Conservation (phyloP, 768 basidiomycete genomes). For the Lyophyllum semitale region DNA sequence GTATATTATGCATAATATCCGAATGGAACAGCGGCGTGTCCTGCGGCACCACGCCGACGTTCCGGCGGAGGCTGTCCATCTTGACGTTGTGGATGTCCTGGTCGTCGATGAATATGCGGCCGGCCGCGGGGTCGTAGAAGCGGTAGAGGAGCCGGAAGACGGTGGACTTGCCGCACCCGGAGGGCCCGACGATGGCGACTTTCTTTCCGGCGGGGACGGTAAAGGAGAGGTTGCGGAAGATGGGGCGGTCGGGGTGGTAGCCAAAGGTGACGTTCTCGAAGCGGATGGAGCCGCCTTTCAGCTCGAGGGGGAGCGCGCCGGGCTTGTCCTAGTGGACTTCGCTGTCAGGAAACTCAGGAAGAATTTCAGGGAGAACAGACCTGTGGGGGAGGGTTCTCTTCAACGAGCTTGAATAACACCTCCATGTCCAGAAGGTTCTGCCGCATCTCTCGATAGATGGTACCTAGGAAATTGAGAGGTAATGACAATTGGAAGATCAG, state of each 20-base stretch:
- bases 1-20: conserved; percentile 92
- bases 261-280: conserved; percentile 93
- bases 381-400: conserved; percentile 71
- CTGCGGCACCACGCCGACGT: conserved; percentile 95
- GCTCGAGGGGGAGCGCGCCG: conserved; percentile 62
- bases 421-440: conserved; percentile 99
- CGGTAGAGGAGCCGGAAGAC: conserved; percentile 92
- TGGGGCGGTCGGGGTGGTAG: conserved; percentile 90
- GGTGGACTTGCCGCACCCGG: conserved; percentile 97
- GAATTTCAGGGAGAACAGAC: conserved; percentile 30
- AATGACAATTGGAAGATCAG: conserved; percentile 96
- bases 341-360: background rate
- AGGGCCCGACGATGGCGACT: conserved; percentile 95
- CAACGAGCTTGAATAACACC: conserved; percentile 85
- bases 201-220: conserved; percentile 95
- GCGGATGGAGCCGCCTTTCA: conserved; percentile 84
- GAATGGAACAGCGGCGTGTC: conserved; percentile 98
- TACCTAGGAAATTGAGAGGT: conserved; percentile 95
- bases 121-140: conserved; percentile 86
- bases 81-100: conserved; percentile 81
- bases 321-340: conserved; percentile 59
- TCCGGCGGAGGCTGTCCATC: conserved; percentile 67
- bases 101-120: conserved; percentile 83
- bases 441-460: conserved; percentile 95
- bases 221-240: conserved; percentile 88